These are phyloP conservation scores for Brassica napus DNA, from an alignment of 345 rosid species.

Conservation along the genomic window DNA sequence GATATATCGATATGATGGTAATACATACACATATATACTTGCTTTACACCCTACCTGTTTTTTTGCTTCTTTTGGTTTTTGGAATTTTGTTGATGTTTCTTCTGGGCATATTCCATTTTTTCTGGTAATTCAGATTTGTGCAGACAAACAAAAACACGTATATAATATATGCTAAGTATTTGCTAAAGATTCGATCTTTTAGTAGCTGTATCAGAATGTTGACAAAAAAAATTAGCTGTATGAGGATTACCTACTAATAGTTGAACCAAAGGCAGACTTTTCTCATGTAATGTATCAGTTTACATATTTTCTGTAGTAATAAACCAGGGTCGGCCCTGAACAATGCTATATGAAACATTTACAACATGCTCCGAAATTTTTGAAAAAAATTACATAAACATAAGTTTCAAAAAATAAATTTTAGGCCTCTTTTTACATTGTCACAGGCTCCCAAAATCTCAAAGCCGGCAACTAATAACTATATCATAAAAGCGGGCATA, in stretches of 20 bases:
- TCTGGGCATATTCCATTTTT: background rate
- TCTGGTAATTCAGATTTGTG: constrained; percentile 6
- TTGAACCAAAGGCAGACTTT: constrained; percentile 27
- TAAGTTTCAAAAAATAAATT: no score
- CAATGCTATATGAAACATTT: no score
- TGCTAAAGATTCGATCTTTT: background rate
- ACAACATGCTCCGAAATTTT: no score
- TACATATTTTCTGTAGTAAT: background rate
- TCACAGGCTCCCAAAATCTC: no score
- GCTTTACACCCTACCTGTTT: background rate
- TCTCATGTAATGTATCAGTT: constrained; percentile 21
- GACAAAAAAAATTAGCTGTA: constrained; percentile 8
- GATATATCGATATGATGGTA: background rate
- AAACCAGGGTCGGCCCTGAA: no score
- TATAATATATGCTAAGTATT: background rate
- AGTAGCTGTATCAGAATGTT: constrained; percentile 4
- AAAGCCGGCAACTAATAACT: no score
- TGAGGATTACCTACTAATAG: constrained; percentile 22
- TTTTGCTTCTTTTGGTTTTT: background rate
- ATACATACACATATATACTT: background rate
- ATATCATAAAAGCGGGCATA: constrained; percentile 11
- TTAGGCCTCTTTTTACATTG: no score
- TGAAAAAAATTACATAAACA: no score
- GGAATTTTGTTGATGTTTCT: background rate
- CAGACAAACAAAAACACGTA: constrained; percentile 15